These are phyloP conservation scores for Rosellinia necatrix DNA, from an alignment of 2,329 filamentous ascomycete species.

Conservation along the genomic window DNA sequence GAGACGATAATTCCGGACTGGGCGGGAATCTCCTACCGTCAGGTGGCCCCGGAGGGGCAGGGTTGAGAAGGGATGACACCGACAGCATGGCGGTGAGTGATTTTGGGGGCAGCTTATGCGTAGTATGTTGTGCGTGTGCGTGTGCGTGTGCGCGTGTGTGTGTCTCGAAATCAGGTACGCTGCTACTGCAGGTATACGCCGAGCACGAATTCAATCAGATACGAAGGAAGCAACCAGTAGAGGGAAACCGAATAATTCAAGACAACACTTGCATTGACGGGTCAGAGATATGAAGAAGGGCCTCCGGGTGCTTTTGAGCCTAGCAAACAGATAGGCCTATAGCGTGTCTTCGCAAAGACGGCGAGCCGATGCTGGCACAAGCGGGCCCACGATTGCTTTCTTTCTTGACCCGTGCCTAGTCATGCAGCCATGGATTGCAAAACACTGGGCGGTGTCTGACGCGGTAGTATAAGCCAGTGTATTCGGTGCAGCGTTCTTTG, in stretches of 20 bases:
- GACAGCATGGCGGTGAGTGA: constrained; percentile 60
- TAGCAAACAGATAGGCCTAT: constrained; percentile 46
- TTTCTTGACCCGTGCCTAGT: constrained; percentile 45
- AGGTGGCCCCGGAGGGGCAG: constrained; percentile 52
- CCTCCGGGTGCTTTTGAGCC: constrained; percentile 43
- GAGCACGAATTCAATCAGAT: constrained; percentile 27
- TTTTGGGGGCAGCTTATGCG: no score
- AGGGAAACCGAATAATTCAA: constrained; percentile 39
- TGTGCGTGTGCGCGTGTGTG: no score
- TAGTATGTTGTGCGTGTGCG: neutral
- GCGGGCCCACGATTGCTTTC: constrained; percentile 45
- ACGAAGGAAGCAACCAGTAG: constrained; percentile 37
- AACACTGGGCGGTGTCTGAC: constrained; percentile 43
- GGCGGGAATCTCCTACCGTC: constrained; percentile 47
- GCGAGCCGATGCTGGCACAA: constrained; percentile 43
- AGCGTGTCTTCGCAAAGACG: constrained; percentile 41
- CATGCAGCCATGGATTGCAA: constrained; percentile 46
- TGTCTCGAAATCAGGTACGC: constrained; percentile 48
- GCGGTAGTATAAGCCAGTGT: constrained; percentile 42
- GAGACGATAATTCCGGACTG: constrained; percentile 47
- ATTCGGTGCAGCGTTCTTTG: constrained; percentile 55
- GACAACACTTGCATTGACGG: constrained; percentile 43
- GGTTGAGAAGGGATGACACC: constrained; percentile 69
- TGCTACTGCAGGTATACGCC: constrained; percentile 39
- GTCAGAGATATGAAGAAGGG: constrained; percentile 37